Base-by-base conservation (phyloP, 768 basidiomycete species). In the Rhodotorula graminis region DNA sequence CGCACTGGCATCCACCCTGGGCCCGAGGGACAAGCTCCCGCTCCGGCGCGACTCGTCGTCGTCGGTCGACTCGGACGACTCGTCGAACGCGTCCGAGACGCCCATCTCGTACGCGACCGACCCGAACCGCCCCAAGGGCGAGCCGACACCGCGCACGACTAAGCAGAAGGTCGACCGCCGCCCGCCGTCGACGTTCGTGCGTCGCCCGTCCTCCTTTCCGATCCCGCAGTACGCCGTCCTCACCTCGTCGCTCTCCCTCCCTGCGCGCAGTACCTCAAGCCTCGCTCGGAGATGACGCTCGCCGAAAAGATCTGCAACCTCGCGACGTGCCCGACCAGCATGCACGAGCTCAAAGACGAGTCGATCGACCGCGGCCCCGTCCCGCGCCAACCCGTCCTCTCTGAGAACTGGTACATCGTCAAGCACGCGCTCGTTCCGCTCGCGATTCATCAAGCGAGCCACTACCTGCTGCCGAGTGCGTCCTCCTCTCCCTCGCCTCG, bases 381-480 rank as follows among this genome's bases (percentile, higher is more conserved):
- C 1, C 67, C 71, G 3, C 56, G 47, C 2, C 67, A 68, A 29
- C 53, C 65, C 8, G 53, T 62, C 5, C 29, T 46, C 40, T 40
- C 57, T 18, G 71, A 72, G 47, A 67, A 72, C 64, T n/a, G n/a
- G 50, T 72, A 65, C 64, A 69, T 72, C 52, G 37, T 72, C 27
- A 23, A 53, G 37, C n/a, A 67, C 0, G 71, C 33, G 18, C 27
- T 72, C 16, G 40, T 44, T 0, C 71, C 71, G 18, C 50, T 72
- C 37, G 57, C 58, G 2, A 44, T 69, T 14, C 71, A 72, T 25
- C 57, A 59, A 25, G 27, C 42, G 2, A n/a, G 15, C 1, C 61
- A 72, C 47, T 72, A 52, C 58, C 11, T 37, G 2, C 58, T 62
- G 16, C 71, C 71, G 21, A 25, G 71, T 72, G n/a, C 9, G 71